A percentile compares a stretch with the other conserved stretches of the same genome.
These are phyloP conservation scores for Ganoderma lucidum DNA, from an alignment of 1,284 basidiomycete genomes.

Conservation along the genomic window DNA sequence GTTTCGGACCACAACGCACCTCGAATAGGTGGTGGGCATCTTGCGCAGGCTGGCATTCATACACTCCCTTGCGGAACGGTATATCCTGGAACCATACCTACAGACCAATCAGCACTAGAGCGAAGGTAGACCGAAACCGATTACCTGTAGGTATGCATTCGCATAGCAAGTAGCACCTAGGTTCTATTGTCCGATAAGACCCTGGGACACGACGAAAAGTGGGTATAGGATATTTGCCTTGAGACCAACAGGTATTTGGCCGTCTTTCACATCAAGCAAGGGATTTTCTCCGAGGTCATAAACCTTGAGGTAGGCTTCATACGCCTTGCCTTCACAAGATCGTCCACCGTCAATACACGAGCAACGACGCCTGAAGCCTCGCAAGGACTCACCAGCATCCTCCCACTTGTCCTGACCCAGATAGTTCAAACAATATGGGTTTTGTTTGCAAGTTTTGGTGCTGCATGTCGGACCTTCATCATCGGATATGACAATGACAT, in stretches of 20 bases:
- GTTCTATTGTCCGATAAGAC: conserved; percentile 60
- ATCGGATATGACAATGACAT: conserved; percentile 75
- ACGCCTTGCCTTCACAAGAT: conserved; percentile 53
- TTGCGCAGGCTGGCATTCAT: conserved; percentile 58
- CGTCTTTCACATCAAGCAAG: conserved; percentile 53
- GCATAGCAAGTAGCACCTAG: conserved; percentile 94
- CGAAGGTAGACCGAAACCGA: conserved; percentile 12
- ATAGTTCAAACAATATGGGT: conserved; percentile 87
- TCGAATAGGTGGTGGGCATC: conserved; percentile 61
- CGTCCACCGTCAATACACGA: neutral
- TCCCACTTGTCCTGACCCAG: conserved; percentile 85
- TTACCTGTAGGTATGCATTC: conserved; percentile 89
- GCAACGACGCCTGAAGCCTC: neutral
- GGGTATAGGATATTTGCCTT: conserved; percentile 54
- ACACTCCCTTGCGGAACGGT: conserved; percentile 65
- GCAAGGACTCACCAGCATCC: conserved; percentile 54
- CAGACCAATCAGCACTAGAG: neutral
- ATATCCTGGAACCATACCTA: conserved; percentile 72
- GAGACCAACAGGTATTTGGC: conserved; percentile 78
- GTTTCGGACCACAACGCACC: conserved; percentile 45
- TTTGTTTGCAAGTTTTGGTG: conserved; percentile 71
- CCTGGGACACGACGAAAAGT: conserved; percentile 10
- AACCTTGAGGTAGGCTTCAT: conserved; percentile 60
- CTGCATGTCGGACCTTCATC: conserved; percentile 66
- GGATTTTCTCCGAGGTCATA: conserved; percentile 65